Evolutionary conservation across 2,329 filamentous ascomycete species (phyloP), one percentile per base, ranked within the genome.

Genomic region (Cladorrhinum sp.): DNA sequence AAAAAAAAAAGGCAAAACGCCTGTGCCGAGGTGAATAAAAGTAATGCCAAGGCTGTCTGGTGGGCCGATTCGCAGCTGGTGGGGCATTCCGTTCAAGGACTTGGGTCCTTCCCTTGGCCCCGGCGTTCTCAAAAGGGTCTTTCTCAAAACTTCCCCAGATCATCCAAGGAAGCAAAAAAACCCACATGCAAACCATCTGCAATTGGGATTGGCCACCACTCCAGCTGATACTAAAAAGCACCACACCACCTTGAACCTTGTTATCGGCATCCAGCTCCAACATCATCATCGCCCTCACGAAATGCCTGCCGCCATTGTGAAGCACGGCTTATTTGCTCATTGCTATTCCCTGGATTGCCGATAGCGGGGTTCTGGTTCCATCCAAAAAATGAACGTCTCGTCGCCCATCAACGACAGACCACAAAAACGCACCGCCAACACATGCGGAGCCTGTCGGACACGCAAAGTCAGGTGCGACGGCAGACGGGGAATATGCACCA

Each of bases 391-490:
- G 66, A 68, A 63, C 49, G 61, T 60, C 59, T 6, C 29, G 7
- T 32, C 29, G 29, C 13, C 29, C 29, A 13, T 68, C 66, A 29
- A 62, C 67, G n/a, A 65, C 63, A 45, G 32, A 25, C 62, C 66
- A 12, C 67, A 64, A 45, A 69, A 65, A 54, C 66, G 65, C 56
- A 65, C 64, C n/a, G 62, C 65, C 32, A 62, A 56, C 32, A 84
- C 81, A n/a, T 84, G 81, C 68, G 76, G 78, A 64, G 82, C 81
- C 10, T 84, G 81, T 64, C 79, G 81, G 22, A 76, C 79, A 53
- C 80, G 82, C 68, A 85, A 85, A 71, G 83, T 85, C 20, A 81
- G 82, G 52, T 85, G 83, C 72, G 81, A 85, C 67, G 81, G 82
- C 36, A 75, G 77, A 12, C 79, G 79, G 45, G 76, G 79, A 54